Evolutionary conservation across 495 filamentous ascomycete genomes (phyloP).

Genomic region (Neurospora sp.): DNA sequence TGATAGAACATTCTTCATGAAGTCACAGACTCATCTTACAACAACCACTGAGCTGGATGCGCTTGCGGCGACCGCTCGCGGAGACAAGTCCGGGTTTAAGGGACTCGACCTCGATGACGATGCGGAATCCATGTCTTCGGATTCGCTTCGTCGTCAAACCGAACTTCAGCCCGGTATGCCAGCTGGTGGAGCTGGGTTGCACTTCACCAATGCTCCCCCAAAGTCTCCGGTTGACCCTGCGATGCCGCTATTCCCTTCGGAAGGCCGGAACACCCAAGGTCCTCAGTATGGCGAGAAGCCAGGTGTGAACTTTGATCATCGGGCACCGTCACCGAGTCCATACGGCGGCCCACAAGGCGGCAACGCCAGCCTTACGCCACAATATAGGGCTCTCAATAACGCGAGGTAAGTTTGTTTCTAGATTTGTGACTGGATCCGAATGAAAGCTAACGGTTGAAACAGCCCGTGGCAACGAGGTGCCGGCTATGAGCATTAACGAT

Average conservation of each 20-base stretch:
- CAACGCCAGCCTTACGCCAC: conserved; percentile 3
- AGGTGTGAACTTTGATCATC: conserved; percentile 6
- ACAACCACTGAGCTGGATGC: conserved; percentile 86
- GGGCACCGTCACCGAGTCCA: conserved; percentile 9
- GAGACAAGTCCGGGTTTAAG: conserved; percentile 68
- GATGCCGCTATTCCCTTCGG: conserved; percentile 49
- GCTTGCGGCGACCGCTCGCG: conserved; percentile 84
- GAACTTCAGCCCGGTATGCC: conserved; percentile 2
- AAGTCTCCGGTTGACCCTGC: conserved; percentile 54
- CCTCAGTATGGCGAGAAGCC: conserved; percentile 2
- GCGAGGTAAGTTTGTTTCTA: conserved; percentile 32
- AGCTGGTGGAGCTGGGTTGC: neutral
- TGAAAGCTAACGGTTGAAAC: conserved; percentile 13
- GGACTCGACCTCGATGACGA: conserved; percentile 70
- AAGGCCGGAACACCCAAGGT: conserved; percentile 12
- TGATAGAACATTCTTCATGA: conserved; percentile 95
- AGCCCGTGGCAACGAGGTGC: conserved; percentile 49
- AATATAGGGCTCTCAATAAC: conserved; percentile 23
- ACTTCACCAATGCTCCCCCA: conserved; percentile 30
- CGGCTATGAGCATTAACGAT: conserved; percentile 36
- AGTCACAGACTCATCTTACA: conserved; percentile 81
- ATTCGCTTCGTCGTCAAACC: conserved; percentile 20
- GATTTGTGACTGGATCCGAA: neutral
- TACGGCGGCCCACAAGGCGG: conserved; percentile 4
- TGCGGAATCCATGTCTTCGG: conserved; percentile 52